Conservation (phyloP, 148 eudicot genomes). For the Agrostemma githago region DNA sequence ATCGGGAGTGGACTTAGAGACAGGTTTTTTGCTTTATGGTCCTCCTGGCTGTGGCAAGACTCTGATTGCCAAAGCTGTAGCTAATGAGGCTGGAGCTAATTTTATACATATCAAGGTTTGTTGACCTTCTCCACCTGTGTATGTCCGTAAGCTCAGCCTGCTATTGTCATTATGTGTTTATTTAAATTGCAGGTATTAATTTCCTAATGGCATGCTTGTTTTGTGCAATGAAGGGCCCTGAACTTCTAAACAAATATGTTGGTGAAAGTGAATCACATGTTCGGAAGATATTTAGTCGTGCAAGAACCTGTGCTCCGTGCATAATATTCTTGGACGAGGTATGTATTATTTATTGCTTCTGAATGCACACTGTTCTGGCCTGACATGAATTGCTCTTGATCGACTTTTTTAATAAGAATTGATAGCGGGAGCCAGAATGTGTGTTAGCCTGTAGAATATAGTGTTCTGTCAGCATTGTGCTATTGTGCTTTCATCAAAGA, state of each 20-base stretch:
- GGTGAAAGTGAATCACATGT: conserved; percentile 87
- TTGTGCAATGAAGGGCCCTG: conserved; percentile 60
- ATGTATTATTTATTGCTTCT: conserved; percentile 1
- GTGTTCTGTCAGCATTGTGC: background rate
- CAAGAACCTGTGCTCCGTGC: conserved; percentile 92
- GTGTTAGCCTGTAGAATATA: background rate
- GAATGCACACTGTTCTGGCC: background rate
- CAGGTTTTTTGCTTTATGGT: conserved; percentile 89
- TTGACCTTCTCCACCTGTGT: background rate
- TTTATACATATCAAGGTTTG: conserved; percentile 87
- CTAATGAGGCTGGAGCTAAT: conserved; percentile 87
- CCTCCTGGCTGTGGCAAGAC: conserved; percentile 98
- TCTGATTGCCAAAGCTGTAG: conserved; percentile 92
- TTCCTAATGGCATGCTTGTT: conserved; percentile 13
- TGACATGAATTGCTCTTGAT: background rate
- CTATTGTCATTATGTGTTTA: background rate
- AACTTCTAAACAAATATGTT: conserved; percentile 76
- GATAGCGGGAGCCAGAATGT: background rate
- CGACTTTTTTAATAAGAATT: background rate
- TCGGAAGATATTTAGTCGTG: conserved; percentile 69
- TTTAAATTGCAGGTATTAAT: background rate
- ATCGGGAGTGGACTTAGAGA: conserved; percentile 55
- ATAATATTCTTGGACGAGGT: conserved; percentile 95
- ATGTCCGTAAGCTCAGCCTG: background rate
- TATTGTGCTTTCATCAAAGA: background rate